Evolutionary conservation across 2,329 filamentous ascomycete genomes (phyloP).

Genomic region (Fusarium sp.): DNA sequence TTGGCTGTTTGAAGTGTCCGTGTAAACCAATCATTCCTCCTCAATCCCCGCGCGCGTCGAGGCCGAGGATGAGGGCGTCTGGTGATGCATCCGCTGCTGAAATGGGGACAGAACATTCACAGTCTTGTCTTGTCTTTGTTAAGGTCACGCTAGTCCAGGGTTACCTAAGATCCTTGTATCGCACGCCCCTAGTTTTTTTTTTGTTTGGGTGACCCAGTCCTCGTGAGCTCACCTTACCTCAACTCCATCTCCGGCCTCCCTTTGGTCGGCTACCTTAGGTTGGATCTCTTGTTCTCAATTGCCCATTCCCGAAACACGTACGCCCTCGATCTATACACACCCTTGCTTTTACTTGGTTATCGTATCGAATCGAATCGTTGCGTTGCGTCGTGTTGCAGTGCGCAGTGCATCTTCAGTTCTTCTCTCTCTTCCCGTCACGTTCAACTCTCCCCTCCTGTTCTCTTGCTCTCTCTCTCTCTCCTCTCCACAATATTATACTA

Average conservation of each 20-base stretch:
- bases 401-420: neutral
- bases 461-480: neutral
- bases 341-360: constrained; percentile 12
- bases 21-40: neutral
- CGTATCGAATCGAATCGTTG: constrained; percentile 12
- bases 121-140: neutral
- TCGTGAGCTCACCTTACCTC: constrained; percentile 3
- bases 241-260: constrained; percentile 21
- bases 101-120: constrained; percentile 3
- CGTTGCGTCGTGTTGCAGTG: neutral
- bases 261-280: constrained; percentile 23
- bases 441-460: constrained; percentile 3
- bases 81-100: constrained; percentile 10
- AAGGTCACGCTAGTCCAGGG: neutral
- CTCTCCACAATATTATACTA: neutral
- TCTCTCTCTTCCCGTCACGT: constrained; percentile 8
- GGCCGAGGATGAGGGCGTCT: constrained; percentile 21
- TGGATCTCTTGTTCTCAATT: constrained; percentile 22
- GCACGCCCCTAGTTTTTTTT: constrained; percentile 25
- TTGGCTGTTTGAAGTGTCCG: neutral
- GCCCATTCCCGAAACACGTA: constrained; percentile 35
- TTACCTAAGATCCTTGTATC: constrained; percentile 12
- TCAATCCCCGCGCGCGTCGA: constrained; percentile 26
- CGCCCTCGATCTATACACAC: constrained; percentile 18
- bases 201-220: constrained; percentile 20